Conservation (phyloP, 1,139 yeast species). For the Scheffersomyces parashehatae region DNA sequence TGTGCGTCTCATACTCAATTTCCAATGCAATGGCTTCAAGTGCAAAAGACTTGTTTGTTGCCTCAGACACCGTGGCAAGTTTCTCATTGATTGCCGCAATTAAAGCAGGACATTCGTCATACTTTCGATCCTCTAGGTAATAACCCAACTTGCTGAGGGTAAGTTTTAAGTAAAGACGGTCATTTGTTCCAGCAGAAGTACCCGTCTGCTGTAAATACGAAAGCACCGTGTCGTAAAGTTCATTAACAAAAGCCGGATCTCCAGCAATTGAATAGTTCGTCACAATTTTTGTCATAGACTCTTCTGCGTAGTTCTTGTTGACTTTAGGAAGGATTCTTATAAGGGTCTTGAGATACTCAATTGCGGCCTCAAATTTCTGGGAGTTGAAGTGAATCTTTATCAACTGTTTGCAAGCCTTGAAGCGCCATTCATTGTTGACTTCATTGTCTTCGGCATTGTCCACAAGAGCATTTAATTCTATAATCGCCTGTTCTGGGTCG, state of each 20-base stretch:
- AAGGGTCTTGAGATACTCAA: conserved; percentile 27
- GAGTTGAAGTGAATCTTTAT: conserved; percentile 53
- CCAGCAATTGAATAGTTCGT: conserved; percentile 41
- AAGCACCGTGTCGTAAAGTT: conserved; percentile 31
- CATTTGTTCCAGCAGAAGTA: conserved; percentile 31
- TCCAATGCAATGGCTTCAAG: conserved; percentile 69
- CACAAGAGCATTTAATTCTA: conserved; percentile 12
- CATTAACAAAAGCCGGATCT: conserved; percentile 25
- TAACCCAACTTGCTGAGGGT: conserved; percentile 53
- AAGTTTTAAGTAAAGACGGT: conserved; percentile 58
- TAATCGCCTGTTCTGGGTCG: conserved; percentile 28
- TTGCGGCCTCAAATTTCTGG: conserved; percentile 33
- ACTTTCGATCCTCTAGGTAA: conserved; percentile 40
- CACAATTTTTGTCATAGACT: conserved; percentile 58
- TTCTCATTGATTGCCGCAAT: conserved; percentile 42
- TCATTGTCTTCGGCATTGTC: conserved; percentile 9
- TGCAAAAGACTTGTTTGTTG: conserved; percentile 45
- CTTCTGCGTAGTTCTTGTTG: conserved; percentile 57
- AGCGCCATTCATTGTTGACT: conserved; percentile 40
- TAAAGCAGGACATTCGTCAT: conserved; percentile 37
- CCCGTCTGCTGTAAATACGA: conserved; percentile 16
- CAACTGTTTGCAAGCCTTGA: conserved; percentile 66
- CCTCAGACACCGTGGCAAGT: conserved; percentile 42
- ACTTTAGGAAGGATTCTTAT: conserved; percentile 26
- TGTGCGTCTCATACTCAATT: conserved; percentile 50